phyloP scores from a whole-genome alignment of 176 grass and related monocot species.

The Dactylis glomerata region DNA sequence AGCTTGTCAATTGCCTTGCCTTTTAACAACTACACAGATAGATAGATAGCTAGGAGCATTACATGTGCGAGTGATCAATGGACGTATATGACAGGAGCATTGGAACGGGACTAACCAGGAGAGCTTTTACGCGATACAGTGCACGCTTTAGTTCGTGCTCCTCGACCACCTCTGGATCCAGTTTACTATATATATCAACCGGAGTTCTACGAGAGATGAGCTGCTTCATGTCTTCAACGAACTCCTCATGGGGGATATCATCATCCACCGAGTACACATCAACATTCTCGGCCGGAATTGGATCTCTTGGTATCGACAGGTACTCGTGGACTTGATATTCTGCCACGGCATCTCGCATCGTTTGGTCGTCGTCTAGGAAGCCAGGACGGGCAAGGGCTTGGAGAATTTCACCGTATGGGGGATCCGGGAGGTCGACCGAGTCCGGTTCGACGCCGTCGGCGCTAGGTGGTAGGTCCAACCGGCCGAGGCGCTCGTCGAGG shows the following conservation, averaged over 20 bases:
- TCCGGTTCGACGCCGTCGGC: not conserved
- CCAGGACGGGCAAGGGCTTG: not conserved
- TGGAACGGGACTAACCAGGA: not conserved
- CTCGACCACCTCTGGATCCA: not conserved
- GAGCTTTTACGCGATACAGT: not conserved
- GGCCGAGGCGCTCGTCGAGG: not conserved
- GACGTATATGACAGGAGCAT: too few species aligned
- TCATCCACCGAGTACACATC: not conserved
- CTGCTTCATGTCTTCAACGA: not conserved
- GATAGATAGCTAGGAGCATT: not conserved
- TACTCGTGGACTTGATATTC: not conserved
- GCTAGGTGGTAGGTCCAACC: not conserved
- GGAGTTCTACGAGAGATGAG: not conserved
- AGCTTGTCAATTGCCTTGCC: not conserved
- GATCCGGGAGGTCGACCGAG: not conserved
- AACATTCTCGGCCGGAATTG: not conserved
- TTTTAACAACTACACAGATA: not conserved
- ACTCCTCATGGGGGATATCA: not conserved
- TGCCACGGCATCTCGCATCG: not conserved
- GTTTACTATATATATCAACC: not conserved
- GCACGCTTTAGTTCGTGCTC: not conserved
- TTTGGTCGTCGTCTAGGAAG: not conserved
- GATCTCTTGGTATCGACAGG: not conserved
- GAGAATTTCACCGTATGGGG: not conserved
- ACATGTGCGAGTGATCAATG: too few species aligned